A percentile compares a stretch with the other conserved stretches of the same genome.
Evolutionary conservation across 176 grass and related monocot species (phyloP).

Genomic region (Musa schizocarpa): DNA sequence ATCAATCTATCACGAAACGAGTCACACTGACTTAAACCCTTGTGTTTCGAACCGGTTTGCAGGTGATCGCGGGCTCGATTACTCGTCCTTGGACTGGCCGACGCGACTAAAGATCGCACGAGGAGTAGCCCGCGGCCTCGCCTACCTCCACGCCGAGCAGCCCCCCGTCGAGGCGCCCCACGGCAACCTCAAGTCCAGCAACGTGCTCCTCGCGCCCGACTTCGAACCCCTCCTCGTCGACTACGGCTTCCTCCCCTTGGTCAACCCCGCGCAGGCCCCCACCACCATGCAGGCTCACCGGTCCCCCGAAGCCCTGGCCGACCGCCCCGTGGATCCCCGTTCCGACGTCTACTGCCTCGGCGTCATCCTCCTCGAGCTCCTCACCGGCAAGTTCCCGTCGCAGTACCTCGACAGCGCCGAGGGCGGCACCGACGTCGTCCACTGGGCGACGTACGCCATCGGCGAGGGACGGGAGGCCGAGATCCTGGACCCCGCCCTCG

Average conservation of each 20-base stretch:
- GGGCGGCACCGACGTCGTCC: conserved; percentile 81
- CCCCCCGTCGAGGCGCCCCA: conserved; percentile 39
- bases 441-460: conserved; percentile 54
- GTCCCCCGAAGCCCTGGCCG: conserved; percentile 38
- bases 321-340: conserved; percentile 26
- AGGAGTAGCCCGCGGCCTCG: conserved; percentile 45
- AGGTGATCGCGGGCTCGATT: conserved; percentile 71
- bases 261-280: conserved; percentile 23
- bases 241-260: conserved; percentile 59
- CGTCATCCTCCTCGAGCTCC: conserved; percentile 79
- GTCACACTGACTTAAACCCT: too few species aligned
- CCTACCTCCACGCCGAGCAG: conserved; percentile 50
- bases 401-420: conserved; percentile 60
- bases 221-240: conserved; percentile 82
- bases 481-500: conserved; percentile 56
- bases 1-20: too few species aligned
- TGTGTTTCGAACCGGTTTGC: not conserved
- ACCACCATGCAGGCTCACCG: conserved; percentile 38
- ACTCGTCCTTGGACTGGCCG: conserved; percentile 64
- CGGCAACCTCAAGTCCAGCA: conserved; percentile 90
- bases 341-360: conserved; percentile 94
- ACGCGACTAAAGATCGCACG: conserved; percentile 43
- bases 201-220: conserved; percentile 68
- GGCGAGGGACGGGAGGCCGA: conserved; percentile 52
- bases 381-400: conserved; percentile 81